Conservation (phyloP, 140 eudicot genomes). For the Flaveria floridana region DNA sequence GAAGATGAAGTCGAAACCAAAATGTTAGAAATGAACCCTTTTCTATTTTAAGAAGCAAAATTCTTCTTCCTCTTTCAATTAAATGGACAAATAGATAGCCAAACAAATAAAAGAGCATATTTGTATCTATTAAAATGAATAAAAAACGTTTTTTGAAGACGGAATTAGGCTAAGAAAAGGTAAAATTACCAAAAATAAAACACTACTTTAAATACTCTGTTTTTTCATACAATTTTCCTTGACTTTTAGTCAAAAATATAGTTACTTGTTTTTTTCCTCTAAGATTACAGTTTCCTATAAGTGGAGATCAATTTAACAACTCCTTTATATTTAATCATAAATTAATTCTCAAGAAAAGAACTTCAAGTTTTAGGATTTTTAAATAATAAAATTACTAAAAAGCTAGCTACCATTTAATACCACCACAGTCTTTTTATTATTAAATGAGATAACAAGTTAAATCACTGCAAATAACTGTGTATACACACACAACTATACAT, state of each 20-base stretch:
- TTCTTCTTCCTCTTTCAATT: neutral
- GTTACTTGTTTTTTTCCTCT: no score
- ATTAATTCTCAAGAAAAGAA: slow-evolving; percentile 15
- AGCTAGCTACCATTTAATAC: slow-evolving; percentile 12
- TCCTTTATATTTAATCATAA: neutral
- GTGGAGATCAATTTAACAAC: no score
- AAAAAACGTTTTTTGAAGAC: neutral
- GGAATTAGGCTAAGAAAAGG: neutral
- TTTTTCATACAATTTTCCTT: no score
- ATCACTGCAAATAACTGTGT: slow-evolving; percentile 29
- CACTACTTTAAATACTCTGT: no score
- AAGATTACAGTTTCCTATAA: no score
- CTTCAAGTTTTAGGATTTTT: slow-evolving; percentile 15
- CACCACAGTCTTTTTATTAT: slow-evolving; percentile 21
- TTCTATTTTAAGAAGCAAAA: neutral
- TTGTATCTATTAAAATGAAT: no score
- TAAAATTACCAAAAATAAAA: no score
- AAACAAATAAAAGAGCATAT: neutral
- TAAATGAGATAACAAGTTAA: slow-evolving; percentile 21
- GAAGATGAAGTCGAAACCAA: neutral
- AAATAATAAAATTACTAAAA: neutral
- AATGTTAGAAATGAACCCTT: neutral
- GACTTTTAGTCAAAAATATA: no score
- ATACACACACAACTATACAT: neutral
- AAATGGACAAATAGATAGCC: neutral